phyloP scores from a whole-genome alignment of 352 stramenopile species.

The Phytopythium boreale region DNA sequence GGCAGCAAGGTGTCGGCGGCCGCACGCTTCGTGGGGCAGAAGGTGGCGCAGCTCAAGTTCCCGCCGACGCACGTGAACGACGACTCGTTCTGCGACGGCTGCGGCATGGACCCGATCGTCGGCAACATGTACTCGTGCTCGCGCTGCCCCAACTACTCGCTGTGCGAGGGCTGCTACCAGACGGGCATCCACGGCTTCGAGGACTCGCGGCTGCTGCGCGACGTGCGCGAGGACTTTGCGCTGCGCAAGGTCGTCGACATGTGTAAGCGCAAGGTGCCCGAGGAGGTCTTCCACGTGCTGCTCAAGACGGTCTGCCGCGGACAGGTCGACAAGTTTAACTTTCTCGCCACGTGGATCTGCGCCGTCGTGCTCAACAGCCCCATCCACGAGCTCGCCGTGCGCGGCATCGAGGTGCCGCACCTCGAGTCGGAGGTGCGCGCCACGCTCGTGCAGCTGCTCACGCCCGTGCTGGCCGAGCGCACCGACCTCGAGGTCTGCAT shows the following conservation, averaged over 20 bases:
- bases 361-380: conserved; percentile 68
- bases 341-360: conserved; percentile 84
- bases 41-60: conserved; percentile 80
- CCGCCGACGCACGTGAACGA: conserved; percentile 74
- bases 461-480: conserved; percentile 75
- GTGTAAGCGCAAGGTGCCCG: conserved; percentile 71
- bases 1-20: conserved; percentile 66
- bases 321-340: conserved; percentile 89
- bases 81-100: conserved; percentile 89
- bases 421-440: conserved; percentile 65
- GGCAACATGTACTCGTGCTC: conserved; percentile 89
- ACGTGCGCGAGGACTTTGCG: conserved; percentile 81
- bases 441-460: conserved; percentile 73
- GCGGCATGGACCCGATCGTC: conserved; percentile 85
- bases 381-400: conserved; percentile 63
- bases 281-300: conserved; percentile 80
- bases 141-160: conserved; percentile 78
- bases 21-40: conserved; percentile 73
- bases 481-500: conserved; percentile 85
- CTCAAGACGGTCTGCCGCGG: conserved; percentile 83
- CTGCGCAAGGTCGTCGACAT: conserved; percentile 71
- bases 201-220: conserved; percentile 68
- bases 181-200: conserved; percentile 83
- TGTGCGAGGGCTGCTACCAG: conserved; percentile 85
- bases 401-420: conserved; percentile 84